Evolutionary conservation across 2,329 filamentous ascomycete genomes (phyloP).

Genomic region (Sphaerulina populicola): DNA sequence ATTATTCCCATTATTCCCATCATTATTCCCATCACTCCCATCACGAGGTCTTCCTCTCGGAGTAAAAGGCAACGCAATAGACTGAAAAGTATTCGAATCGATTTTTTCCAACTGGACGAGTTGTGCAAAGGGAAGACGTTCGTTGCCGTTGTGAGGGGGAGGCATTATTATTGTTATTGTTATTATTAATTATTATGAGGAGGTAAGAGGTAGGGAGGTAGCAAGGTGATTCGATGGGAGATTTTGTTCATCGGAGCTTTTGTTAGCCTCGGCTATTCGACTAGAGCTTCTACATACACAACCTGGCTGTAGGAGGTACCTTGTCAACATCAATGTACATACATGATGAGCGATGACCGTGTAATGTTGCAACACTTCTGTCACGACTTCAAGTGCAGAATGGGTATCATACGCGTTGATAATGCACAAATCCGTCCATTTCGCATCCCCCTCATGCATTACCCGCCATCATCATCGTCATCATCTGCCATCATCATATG

Average conservation of each 20-base stretch:
- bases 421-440: background rate
- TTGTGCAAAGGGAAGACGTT: constrained; percentile 31
- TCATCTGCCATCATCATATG: background rate
- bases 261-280: no score
- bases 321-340: no score
- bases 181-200: no score
- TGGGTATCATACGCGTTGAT: background rate
- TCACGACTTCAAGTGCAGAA: no score
- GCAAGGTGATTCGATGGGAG: no score
- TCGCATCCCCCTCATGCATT: background rate
- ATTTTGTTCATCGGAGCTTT: no score
- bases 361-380: no score
- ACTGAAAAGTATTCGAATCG: background rate
- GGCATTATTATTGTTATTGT: background rate
- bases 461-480: background rate
- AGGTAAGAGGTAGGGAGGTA: no score
- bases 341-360: no score
- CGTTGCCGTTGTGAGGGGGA: constrained; percentile 13
- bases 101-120: constrained; percentile 24
- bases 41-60: background rate
- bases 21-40: background rate
- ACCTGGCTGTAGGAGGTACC: no score
- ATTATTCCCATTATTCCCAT: background rate
- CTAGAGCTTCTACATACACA: no score
- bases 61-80: background rate